Evolutionary conservation across 2,329 filamentous ascomycete genomes (phyloP), one percentile per base, ranked within the genome.

Genomic region (Aureobasidium leucospermi): DNA sequence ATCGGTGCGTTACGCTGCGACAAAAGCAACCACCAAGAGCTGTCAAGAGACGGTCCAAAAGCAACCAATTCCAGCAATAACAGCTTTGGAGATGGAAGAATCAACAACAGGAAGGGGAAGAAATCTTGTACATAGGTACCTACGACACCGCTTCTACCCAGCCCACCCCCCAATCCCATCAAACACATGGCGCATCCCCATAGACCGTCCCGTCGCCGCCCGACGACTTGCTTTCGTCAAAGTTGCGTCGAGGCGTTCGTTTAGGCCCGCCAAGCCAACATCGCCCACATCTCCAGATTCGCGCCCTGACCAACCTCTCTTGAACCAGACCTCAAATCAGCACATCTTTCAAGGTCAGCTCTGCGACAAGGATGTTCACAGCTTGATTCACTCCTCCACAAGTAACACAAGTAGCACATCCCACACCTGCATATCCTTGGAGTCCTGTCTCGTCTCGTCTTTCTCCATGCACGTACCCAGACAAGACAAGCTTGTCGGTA

Each of bases 161-260:
- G 19, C 38, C 29, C 49, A 41, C 36, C 38, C 19, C 38, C 51
- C 31, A 32, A 32, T 16, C 39, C 36, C 48, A 41, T 52, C 48
- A 23, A 53, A 31, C 34, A 51, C 13, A 48, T 39, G 38, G 15
- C 34, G 38, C 6, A 32, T 3, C 29, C 38, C 28, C 6, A 38
- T 55, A 8, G 34, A 16, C 39, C 39, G 39, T 43, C 51, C 51
- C 51, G 51, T 55, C 51, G 51, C 51, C 51, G 51, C 51, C 51
- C 51, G 51, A 55, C 31, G 15, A 10, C 4, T 28, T 31, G 51
- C 51, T 55, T 55, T 42, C 51, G 51, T 42, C 51, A 43, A 55
- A 23, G 38, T 23, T 23, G 51, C 51, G 51, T 52, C 47, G 32
- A 28, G 19, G 47, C 47, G 47, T 52, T 52, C 15, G 48, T 29